Base-by-base conservation (phyloP, 768 basidiomycete species). In the Phylloporus arenicola region DNA sequence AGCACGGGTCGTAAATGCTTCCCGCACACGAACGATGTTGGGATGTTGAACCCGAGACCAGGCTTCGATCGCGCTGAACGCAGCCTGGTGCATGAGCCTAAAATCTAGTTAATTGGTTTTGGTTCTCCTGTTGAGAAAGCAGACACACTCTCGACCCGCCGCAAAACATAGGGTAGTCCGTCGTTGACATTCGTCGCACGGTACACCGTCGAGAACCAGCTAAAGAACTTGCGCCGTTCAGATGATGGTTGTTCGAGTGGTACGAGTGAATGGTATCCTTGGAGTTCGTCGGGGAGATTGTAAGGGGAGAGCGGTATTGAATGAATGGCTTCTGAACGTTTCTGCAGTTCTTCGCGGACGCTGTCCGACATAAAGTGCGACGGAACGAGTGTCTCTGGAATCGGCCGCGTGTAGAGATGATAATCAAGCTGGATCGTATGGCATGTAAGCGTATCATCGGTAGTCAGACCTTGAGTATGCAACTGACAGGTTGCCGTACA, bases 1-100 rank as follows among this genome's bases (percentile, higher is more conserved):
- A 1, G 88, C 82, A 25, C 85, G 79, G 0, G 95, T 95, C 0
- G 96, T 98, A 72, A 99, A 97, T 0, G 95, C 96, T 65, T 98
- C 96, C 43, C 81, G 78, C 19, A 98, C 72, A 9, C 80, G 68
- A 14, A 95, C 82, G 52, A 99, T 84, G 55, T 80, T 84, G 1
- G 96, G 93, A 70, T 98, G 95, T 16, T 74, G 78, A 49, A 98
- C 74, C 39, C 79, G 75, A 1, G 83, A 81, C 96, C 96, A 99
- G 14, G 81, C 72, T 56, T 96, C 94, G 41, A 97, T 85, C 9
- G 82, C 70, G 12, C 70, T 71, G 60, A 99, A 94, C 1, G 95
- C 93, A 19, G 76, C 72, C 61, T 91, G 89, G 56, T 89, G 82
- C 59, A 75, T 79, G 45, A 98, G 71, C 24, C 92, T 84, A 67